Base-by-base conservation (phyloP, 768 basidiomycete genomes). In the Obba rivulosa region DNA sequence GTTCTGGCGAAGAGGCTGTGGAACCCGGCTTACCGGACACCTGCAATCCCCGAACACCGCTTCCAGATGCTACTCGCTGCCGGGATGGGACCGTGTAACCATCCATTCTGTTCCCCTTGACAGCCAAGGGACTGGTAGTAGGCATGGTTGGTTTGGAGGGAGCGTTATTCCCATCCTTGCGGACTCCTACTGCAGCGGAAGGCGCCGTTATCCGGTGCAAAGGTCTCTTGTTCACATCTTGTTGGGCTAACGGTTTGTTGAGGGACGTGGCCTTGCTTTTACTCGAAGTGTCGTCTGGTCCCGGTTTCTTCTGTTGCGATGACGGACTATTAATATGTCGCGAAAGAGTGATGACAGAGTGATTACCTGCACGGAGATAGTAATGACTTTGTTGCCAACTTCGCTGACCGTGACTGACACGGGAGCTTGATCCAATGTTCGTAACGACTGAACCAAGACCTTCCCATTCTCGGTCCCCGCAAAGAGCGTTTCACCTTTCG, bases 401-500 rank as follows among this genome's bases (percentile, higher is more conserved):
- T 77, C 72, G 50, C 78, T 78, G 9, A 87, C 61, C 8, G 59
- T 55, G 43, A 86, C 69, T 4, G 64, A 56, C 59, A 75, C 84
- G 0, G 83, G 79, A n/a, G 74, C 73, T 51, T 80, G 80, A 53
- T 89, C 85, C 34, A 84, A 63, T 14, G 77, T 71, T 25, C 87
- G 80, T 17, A 87, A 66, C 54, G 86, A 83, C 24, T 84, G 62
- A 20, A 83, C 59, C 18, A 86, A 62, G n/a, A 89, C 64, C 46
- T 74, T 80, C 3, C 87, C 87, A 25, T 70, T 70, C 49, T 75
- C 74, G 4, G 85, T 83, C 1, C 86, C 86, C 3, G 82, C 51
- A 58, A 81, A 87, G 41, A 89, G 67, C 8, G 77, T 70, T 3
- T 77, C 82, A 4, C 87, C 86, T 52, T 87, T 84, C 0, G 77